Base-by-base conservation (phyloP, 2,329 filamentous ascomycete species). In the Xylariaceae sp. region DNA sequence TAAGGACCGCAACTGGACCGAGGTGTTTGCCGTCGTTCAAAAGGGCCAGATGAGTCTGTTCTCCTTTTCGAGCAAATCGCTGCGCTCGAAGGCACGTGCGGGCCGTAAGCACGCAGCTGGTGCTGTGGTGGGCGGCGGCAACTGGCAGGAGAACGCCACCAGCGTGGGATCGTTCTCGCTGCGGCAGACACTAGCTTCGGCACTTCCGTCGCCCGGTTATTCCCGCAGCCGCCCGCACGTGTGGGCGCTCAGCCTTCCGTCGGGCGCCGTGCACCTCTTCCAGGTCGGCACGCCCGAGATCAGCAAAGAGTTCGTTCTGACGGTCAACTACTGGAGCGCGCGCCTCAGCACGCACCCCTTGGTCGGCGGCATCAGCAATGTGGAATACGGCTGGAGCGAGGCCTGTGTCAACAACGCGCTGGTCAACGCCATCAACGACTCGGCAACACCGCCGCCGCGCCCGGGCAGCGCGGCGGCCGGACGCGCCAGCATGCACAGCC, bases 131-230 rank as follows among this genome's bases (percentile, higher is more conserved):
- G 92, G 92, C 45, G 92, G 92, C 40, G 92, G 92, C 16, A 96
- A 98, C 58, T 98, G 92, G 92, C 90, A 90, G 58, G 89, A 95
- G 47, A 96, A 94, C 53, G 92, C 92, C 5, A 88, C 94, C 44
- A 86, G 80, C 44, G 69, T 95, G 8, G 89, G 86, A 49, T 83
- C 81, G 14, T 96, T 95, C 58, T 79, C 83, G 27, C 75, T 98
- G 6, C 77, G 89, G 14, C 89, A 96, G 57, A 93, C 89, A 1
- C 83, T 96, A 44, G 92, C 92, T 9, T 94, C 87, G 36, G 79
- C 83, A 0, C 73, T 98, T 11, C 92, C 92, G 7, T 75, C 88
- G 1, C 90, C 92, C 0, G 92, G 92, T 9, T 96, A 96, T 60
- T 95, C 88, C 21, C 88, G 93, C 51, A 75, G 80, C 18, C 74